Percentiles rank a stretch among this genome's conserved stretches.
Conservation (phyloP, 768 basidiomycete species). For the Leucosporidium creatinivorum region DNA sequence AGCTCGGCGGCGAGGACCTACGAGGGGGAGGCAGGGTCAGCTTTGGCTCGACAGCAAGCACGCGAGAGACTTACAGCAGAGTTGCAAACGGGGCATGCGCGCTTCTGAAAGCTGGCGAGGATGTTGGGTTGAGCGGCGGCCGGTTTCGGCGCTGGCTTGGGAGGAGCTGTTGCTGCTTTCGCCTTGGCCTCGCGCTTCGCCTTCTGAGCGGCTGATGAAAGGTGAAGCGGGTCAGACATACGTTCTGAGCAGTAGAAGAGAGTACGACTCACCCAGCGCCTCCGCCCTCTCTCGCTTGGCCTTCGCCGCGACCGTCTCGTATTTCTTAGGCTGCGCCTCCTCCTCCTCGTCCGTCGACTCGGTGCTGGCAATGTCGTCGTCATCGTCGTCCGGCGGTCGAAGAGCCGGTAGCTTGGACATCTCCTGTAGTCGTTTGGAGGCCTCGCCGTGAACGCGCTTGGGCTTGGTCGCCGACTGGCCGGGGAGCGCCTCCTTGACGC, state of each 20-base stretch:
- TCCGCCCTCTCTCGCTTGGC: constrained; percentile 15
- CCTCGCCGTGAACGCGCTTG: constrained; percentile 14
- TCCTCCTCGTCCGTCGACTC: background rate
- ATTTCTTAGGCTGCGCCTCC: background rate
- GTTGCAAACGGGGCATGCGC: too few relatives aligned
- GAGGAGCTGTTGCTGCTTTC: background rate
- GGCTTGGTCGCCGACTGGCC: background rate
- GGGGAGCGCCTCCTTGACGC: background rate
- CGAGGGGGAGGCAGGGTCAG: too few relatives aligned
- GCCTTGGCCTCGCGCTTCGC: background rate
- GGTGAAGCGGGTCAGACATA: background rate
- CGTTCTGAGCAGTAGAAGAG: background rate
- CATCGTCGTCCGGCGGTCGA: constrained; percentile 8
- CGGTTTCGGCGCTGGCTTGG: background rate
- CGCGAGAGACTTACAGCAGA: too few relatives aligned
- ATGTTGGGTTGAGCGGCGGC: background rate
- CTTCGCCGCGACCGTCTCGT: constrained; percentile 16
- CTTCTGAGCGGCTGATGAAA: background rate
- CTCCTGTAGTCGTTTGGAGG: constrained; percentile 1
- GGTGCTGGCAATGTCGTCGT: constrained; percentile 12
- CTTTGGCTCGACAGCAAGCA: too few relatives aligned
- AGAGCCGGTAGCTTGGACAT: background rate
- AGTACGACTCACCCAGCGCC: constrained; percentile 1
- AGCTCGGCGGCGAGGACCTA: too few relatives aligned
- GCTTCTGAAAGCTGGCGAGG: background rate